A percentile compares a stretch with the other conserved stretches of the same genome.
Evolutionary conservation across 768 basidiomycete genomes (phyloP).

Genomic region (Strobilomyces confusus): DNA sequence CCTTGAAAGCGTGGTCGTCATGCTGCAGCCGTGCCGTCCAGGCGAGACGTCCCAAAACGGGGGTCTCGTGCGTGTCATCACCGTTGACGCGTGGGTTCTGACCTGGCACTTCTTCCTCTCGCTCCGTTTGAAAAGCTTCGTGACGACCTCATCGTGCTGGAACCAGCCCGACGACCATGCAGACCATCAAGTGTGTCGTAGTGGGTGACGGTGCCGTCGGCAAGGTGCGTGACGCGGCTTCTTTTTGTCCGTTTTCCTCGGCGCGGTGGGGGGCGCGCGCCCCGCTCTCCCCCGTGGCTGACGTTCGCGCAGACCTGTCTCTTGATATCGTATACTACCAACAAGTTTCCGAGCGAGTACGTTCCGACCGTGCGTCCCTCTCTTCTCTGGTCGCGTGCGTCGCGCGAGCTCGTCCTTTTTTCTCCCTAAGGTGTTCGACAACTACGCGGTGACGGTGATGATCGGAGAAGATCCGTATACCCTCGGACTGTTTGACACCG

Average conservation of each 20-base stretch:
- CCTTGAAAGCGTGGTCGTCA: conserved; percentile 29
- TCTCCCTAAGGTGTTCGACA: conserved; percentile 76
- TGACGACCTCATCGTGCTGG: conserved; percentile 12
- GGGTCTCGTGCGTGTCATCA: conserved; percentile 17
- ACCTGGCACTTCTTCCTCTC: conserved; percentile 3
- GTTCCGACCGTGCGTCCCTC: conserved; percentile 82
- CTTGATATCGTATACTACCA: conserved; percentile 95
- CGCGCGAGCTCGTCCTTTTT: conserved; percentile 18
- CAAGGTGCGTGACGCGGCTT: conserved; percentile 76
- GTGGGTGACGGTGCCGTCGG: conserved; percentile 98
- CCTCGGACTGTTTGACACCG: conserved; percentile 96
- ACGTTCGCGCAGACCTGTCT: conserved; percentile 71
- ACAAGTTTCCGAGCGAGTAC: conserved; percentile 99
- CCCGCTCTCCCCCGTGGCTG: no score
- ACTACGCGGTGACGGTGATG: conserved; percentile 99
- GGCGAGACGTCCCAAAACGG: conserved; percentile 21
- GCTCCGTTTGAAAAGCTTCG: conserved; percentile 2
- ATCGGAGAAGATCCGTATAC: conserved; percentile 99
- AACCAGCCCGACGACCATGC: conserved; percentile 49
- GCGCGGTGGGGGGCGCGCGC: no score
- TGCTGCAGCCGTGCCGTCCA: conserved; percentile 18
- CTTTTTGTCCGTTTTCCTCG: no score
- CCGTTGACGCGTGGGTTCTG: conserved; percentile 14
- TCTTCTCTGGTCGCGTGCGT: neutral
- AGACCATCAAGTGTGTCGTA: conserved; percentile 97